Evolutionary conservation across 257 asterid genomes (phyloP).

Genomic region (Solanum chaucha): DNA sequence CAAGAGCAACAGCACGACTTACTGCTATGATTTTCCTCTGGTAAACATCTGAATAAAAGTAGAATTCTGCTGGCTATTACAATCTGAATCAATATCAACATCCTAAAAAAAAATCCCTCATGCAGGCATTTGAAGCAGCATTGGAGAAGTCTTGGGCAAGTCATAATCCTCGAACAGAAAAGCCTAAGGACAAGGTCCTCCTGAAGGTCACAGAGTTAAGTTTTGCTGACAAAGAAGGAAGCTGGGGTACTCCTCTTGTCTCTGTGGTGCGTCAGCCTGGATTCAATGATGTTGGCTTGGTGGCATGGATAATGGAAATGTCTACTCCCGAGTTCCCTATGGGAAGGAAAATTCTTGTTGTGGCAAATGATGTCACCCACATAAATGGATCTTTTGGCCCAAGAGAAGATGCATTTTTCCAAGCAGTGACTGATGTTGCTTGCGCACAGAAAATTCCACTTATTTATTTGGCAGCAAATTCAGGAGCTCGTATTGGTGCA

Average conservation of each 20-base stretch:
- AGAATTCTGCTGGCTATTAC: background rate
- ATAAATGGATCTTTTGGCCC: slow-evolving; percentile 96
- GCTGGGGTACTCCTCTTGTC: slow-evolving; percentile 87
- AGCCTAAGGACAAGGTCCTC: slow-evolving; percentile 40
- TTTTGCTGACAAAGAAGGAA: slow-evolving; percentile 55
- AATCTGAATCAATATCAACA: background rate
- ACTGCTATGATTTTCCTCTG: slow-evolving; percentile 98
- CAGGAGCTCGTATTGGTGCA: slow-evolving; percentile 98
- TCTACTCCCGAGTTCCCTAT: slow-evolving; percentile 91
- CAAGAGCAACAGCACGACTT: slow-evolving; percentile 71
- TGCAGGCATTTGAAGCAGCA: slow-evolving; percentile 88
- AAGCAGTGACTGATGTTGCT: slow-evolving; percentile 82
- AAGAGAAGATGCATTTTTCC: slow-evolving; percentile 84
- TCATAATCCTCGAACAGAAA: slow-evolving; percentile 26
- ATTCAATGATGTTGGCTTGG: slow-evolving; percentile 89
- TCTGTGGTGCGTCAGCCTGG: slow-evolving; percentile 62
- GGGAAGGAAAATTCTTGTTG: slow-evolving; percentile 70
- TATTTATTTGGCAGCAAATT: slow-evolving; percentile 90
- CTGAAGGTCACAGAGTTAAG: slow-evolving; percentile 55
- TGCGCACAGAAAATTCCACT: slow-evolving; percentile 76
- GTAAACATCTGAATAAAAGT: slow-evolving; percentile 23
- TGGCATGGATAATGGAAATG: slow-evolving; percentile 94
- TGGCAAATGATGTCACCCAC: slow-evolving; percentile 88
- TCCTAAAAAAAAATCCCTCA: slow-evolving; percentile 4
- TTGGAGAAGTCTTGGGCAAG: slow-evolving; percentile 59